Conservation (phyloP, 345 rosid genomes). For the Punica granatum region DNA sequence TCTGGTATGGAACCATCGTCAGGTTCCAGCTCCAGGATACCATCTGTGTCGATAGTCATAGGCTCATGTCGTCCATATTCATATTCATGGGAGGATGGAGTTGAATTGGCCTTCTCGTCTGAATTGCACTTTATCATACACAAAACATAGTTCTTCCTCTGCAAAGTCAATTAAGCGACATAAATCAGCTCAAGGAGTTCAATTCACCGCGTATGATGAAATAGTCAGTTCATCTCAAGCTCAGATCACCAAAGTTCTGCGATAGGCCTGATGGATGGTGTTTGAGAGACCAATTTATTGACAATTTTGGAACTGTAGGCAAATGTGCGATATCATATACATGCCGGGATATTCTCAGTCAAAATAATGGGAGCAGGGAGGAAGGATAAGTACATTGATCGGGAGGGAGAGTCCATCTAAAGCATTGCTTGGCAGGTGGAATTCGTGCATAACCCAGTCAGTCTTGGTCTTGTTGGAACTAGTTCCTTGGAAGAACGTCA, state of each 20-base stretch:
- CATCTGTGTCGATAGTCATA: background rate
- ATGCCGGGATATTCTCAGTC: too few relatives aligned
- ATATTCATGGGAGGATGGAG: background rate
- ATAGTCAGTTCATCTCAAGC: background rate
- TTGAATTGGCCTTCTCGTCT: background rate
- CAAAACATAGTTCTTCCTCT: background rate
- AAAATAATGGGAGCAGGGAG: background rate
- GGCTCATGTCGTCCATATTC: background rate
- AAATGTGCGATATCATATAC: background rate
- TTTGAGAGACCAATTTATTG: too few relatives aligned
- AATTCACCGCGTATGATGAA: background rate
- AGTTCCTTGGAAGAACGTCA: background rate
- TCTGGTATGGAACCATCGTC: background rate
- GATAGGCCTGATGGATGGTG: too few relatives aligned
- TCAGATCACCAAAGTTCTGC: background rate
- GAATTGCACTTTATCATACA: background rate
- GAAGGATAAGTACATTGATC: background rate
- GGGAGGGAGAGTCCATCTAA: background rate
- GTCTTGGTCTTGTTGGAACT: background rate
- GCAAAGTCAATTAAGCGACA: background rate
- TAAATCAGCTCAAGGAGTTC: background rate
- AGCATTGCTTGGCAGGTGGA: background rate
- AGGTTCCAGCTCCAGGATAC: background rate
- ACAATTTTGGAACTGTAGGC: too few relatives aligned
- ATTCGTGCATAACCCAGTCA: slow-evolving; percentile 12